phyloP scores from a whole-genome alignment of 192 early-diverging fungal genomes.

The Dimargaris xerosporica region DNA sequence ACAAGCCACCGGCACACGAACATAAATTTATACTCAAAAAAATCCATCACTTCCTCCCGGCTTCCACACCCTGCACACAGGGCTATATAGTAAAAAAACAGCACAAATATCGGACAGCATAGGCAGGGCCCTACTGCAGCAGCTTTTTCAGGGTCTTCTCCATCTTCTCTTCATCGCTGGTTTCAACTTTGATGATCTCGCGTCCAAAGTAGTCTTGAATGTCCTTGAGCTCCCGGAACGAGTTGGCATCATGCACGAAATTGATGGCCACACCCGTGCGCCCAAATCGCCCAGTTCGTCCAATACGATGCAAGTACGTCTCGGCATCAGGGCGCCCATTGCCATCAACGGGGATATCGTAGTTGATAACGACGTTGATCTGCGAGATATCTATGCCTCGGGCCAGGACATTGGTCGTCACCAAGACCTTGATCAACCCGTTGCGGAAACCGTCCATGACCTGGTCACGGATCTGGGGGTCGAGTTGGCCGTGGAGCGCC shows the following conservation, averaged over 20 bases:
- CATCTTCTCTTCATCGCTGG: slow-evolving; percentile 66
- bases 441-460: slow-evolving; percentile 87
- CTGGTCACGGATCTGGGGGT: slow-evolving; percentile 61
- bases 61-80: no score
- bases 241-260: slow-evolving; percentile 72
- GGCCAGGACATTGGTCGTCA: slow-evolving; percentile 93
- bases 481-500: slow-evolving; percentile 70
- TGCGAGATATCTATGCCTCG: slow-evolving; percentile 96
- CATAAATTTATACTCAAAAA: no score
- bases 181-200: slow-evolving; percentile 64
- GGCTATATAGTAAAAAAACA: no score
- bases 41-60: no score
- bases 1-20: no score
- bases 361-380: slow-evolving; percentile 93
- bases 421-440: slow-evolving; percentile 81
- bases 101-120: no score
- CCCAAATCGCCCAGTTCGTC: slow-evolving; percentile 93
- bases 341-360: slow-evolving; percentile 72
- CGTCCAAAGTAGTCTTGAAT: slow-evolving; percentile 71
- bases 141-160: slow-evolving; percentile 78
- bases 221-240: slow-evolving; percentile 57
- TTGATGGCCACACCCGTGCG: slow-evolving; percentile 88
- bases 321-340: slow-evolving; percentile 61
- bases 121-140: slow-evolving; percentile 15
- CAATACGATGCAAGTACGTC: slow-evolving; percentile 96